Percentiles rank a stretch among this genome's conserved stretches.
phyloP scores from a whole-genome alignment of 495 filamentous ascomycete genomes.

The Penicillium bovifimosum region DNA sequence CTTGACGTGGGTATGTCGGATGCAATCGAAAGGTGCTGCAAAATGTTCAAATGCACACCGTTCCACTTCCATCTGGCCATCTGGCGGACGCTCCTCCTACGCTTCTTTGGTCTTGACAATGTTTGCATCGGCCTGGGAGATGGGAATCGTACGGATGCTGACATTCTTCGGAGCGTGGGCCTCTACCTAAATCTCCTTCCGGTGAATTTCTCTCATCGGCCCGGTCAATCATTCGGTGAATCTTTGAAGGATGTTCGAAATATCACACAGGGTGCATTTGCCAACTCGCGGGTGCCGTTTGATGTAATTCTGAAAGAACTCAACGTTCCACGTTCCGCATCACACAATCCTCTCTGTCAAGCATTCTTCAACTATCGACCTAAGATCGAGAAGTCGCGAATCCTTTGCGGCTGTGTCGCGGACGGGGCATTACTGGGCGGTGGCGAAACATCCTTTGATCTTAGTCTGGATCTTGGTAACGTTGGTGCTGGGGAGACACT shows the following conservation, averaged over 20 bases:
- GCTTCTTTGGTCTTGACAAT: slow-evolving; percentile 22
- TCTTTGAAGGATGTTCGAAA: slow-evolving; percentile 13
- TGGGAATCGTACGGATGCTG: slow-evolving; percentile 30
- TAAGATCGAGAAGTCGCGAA: slow-evolving; percentile 11
- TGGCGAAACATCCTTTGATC: slow-evolving; percentile 22
- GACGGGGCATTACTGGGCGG: slow-evolving; percentile 15
- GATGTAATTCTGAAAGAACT: slow-evolving; percentile 39
- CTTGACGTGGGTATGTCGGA: slow-evolving; percentile 11
- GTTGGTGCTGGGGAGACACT: slow-evolving; percentile 7
- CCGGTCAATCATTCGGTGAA: slow-evolving; percentile 13
- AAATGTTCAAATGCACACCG: slow-evolving; percentile 20
- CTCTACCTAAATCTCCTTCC: slow-evolving; percentile 46
- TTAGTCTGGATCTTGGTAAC: slow-evolving; percentile 18
- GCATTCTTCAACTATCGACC: slow-evolving; percentile 37
- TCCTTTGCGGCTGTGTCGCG: slow-evolving; percentile 17
- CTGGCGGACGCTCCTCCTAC: slow-evolving; percentile 28
- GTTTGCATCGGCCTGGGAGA: slow-evolving; percentile 43
- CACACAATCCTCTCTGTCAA: slow-evolving; percentile 36
- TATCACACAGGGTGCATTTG: slow-evolving; percentile 21
- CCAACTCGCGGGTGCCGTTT: slow-evolving; percentile 39
- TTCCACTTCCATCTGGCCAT: slow-evolving; percentile 44
- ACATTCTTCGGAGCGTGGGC: slow-evolving; percentile 34
- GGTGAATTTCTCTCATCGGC: slow-evolving; percentile 24
- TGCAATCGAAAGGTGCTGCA: slow-evolving; percentile 15
- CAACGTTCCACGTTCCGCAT: slow-evolving; percentile 26